These are phyloP conservation scores for Malus sylvestris DNA, from an alignment of 306 rosid genomes.

Conservation along the genomic window DNA sequence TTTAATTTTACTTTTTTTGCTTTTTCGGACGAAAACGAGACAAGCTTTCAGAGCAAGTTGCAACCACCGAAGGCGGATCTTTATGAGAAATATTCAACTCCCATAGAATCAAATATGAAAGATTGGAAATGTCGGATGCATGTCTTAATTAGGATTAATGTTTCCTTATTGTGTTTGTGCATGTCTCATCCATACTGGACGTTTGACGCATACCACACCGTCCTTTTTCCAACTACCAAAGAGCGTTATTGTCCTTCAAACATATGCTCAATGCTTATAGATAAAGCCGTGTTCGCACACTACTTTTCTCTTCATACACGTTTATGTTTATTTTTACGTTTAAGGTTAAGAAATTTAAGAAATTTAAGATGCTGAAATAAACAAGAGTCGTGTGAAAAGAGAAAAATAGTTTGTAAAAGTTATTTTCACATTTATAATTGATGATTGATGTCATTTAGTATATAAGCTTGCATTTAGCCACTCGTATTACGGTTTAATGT, in stretches of 20 bases:
- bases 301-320: neutral
- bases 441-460: neutral
- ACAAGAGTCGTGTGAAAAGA: neutral
- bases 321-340: neutral
- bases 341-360: too few species aligned
- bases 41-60: conserved; percentile 6
- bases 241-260: conserved; percentile 3
- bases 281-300: neutral
- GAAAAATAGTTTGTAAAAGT: neutral
- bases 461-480: neutral
- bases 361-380: too few species aligned
- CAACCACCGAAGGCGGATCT: neutral
- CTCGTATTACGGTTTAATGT: too few species aligned
- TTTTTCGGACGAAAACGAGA: neutral
- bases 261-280: neutral
- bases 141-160: neutral
- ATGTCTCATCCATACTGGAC: conserved; percentile 7
- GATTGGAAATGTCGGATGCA: neutral
- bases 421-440: too few species aligned
- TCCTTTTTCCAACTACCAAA: neutral
- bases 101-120: neutral
- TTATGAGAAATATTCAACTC: neutral
- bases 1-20: neutral
- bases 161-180: neutral
- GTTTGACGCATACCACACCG: neutral